Base-by-base conservation (phyloP, 2,329 filamentous ascomycete species). In the Aspergillus uvarum region DNA sequence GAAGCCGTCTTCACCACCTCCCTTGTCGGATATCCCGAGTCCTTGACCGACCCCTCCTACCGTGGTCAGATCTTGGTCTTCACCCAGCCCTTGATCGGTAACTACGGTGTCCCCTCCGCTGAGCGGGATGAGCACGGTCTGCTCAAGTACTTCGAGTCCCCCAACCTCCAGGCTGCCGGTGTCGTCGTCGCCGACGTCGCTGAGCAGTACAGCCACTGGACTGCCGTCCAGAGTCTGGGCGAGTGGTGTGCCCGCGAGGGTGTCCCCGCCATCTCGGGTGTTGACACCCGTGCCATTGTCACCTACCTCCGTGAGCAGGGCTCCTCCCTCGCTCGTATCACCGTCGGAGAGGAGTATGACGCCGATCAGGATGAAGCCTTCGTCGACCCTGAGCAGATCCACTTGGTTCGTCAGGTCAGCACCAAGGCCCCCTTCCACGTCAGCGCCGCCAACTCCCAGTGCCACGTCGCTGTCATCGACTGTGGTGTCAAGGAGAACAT, bases 401-500 rank as follows among this genome's bases (percentile, higher is more conserved):
- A 99, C 83, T 83, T 98, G 65, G 95, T 98, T 70, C 91, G 91
- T 79, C 91, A 91, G 71, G 95, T 99, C 68, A 96, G 91, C 83
- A 99, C 95, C 79, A 99, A 99, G 83, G 91, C 93, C 65, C 95
- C 95, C 47, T 99, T 98, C 83, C 92, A 98, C 71, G 90, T 98
- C 66, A 89, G 91, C 76, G 92, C 93, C 54, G 86, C 88, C 32
- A 86, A 89, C 67, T 92, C 94, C 65, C 87, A 89, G 72, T 89
- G 91, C 76, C 95, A 99, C 80, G 87, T 99, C 68, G 95, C 94
- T 60, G 85, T 99, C 68, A 89, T 99, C 74, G 95, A 99, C 80
- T 99, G 95, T 73, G 95, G 95, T 82, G 95, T 98, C 68, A 99
- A 99, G 86, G 95, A 99, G 86, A 99, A 99, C 83, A 99, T 99